Base-by-base conservation (phyloP, 352 stramenopile species). In the Phytophthora pinifolia region DNA sequence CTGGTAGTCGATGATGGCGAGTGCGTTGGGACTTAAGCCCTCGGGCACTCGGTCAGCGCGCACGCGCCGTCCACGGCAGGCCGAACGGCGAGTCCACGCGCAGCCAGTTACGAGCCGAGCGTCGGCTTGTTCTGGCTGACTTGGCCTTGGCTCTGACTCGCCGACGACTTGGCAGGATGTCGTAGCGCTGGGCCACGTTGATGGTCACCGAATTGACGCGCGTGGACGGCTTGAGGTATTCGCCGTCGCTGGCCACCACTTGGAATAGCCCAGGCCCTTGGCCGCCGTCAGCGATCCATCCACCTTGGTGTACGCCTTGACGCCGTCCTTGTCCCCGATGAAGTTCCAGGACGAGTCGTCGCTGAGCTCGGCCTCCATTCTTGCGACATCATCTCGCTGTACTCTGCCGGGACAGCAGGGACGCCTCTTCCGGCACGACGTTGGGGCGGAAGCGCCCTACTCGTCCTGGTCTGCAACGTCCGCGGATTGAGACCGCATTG, bases 271-370 rank as follows among this genome's bases (percentile, higher is more conserved):
- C 7, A 76, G 59, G 14, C 77, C 81, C 48, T 79, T 88, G 17
- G 73, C 72, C 0, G 79, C 70, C 0, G 77, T 86, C 20, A 92
- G 66, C 36, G 74, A 83, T 10, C 82, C 79, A 39, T 89, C 82
- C 6, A 86, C 53, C 43, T 81, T 87, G 18, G 70, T 86, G 56
- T 75, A 89, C 20, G 75, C 72, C 56, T 83, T 84, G 39, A 92
- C 64, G 27, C 79, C 82, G 29, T 87, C 58, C 62, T 86, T 86
- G 44, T 89, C 79, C 17, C 72, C 80, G 50, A 89, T 71, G 46
- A 84, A 83, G 45, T 76, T 77, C 79, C 79, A 92, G 3, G 74
- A 65, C 3, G 61, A 33, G 44, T 72, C 59, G 38, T 88, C 70
- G 33, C 87, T 73, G n/a, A 85, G 63, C 43, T 87, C 76, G 9